Evolutionary conservation across 1,284 basidiomycete genomes (phyloP).

Genomic region (Mycosarcoma maydis): DNA sequence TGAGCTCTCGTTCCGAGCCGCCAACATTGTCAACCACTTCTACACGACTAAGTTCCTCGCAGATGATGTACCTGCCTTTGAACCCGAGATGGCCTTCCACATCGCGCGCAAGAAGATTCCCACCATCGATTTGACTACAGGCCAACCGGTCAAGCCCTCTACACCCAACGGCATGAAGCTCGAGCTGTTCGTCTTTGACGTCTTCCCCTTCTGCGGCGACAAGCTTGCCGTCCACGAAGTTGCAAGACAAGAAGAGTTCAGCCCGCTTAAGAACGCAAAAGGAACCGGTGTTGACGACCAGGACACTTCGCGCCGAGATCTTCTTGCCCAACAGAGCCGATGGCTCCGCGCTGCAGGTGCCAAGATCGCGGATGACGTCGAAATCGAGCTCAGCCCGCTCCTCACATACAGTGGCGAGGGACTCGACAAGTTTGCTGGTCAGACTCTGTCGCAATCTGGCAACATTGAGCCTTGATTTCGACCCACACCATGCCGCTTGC

Average conservation of each 20-base stretch:
- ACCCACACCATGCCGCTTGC: no score
- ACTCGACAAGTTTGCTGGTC: slow-evolving; percentile 80
- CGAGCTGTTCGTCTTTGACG: slow-evolving; percentile 98
- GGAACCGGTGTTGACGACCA: slow-evolving; percentile 93
- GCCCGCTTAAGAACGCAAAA: slow-evolving; percentile 95
- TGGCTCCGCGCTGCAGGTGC: slow-evolving; percentile 87
- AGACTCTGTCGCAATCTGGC: slow-evolving; percentile 72
- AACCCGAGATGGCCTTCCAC: slow-evolving; percentile 91
- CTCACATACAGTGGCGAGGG: slow-evolving; percentile 93
- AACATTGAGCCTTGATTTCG: slow-evolving; percentile 39
- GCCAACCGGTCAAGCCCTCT: slow-evolving; percentile 76
- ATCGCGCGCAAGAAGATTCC: slow-evolving; percentile 98
- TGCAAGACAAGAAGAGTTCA: slow-evolving; percentile 87
- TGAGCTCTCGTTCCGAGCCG: slow-evolving; percentile 85
- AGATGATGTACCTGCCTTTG: slow-evolving; percentile 78
- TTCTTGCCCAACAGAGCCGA: slow-evolving; percentile 86
- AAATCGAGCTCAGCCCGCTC: slow-evolving; percentile 89
- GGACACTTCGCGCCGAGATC: slow-evolving; percentile 85
- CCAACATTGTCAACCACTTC: slow-evolving; percentile 98
- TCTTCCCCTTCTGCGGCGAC: slow-evolving; percentile 86
- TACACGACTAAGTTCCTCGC: slow-evolving; percentile 90
- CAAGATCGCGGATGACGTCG: slow-evolving; percentile 74
- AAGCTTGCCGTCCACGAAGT: slow-evolving; percentile 88
- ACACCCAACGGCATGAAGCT: slow-evolving; percentile 99
- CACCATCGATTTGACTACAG: slow-evolving; percentile 72